Base-by-base conservation (phyloP, 768 basidiomycete species). In the Candolleomyces eurysporus region DNA sequence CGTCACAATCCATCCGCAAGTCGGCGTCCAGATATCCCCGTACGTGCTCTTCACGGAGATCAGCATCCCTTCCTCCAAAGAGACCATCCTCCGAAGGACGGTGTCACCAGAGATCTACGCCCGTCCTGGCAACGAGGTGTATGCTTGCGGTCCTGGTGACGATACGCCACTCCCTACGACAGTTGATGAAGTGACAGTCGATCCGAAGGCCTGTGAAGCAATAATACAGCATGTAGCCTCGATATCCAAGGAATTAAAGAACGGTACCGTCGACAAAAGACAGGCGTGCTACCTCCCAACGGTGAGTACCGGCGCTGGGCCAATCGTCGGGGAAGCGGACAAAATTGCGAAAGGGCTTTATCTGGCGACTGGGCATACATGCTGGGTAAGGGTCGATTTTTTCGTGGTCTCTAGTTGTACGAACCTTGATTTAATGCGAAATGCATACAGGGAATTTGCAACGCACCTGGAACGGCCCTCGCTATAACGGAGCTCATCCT, bases 31-130 rank as follows among this genome's bases (percentile, higher is more conserved):
- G 22, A 81, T 94, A 69, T 78, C 88, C 5, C 89, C 92, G 2
- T 91, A 93, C 68, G 89, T 90, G 42, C 79, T 94, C 57, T 96
- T 95, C 73, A 92, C 93, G 32, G 88, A 89, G 69, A 90, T 96
- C 65, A 64, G 63, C 21, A 62, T 73, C 6, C 70, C 64, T 16
- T 51, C 59, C 69, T 36, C 36, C 36, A 36, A 36, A 5, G 36
- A 57, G 50, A 49, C 19, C 32, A 60, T 52, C 43, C 62, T 46
- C 40, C 67, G 61, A 19, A 67, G 59, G 26, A 66, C 61, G 30
- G 68, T 73, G 11, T 79, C 79, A 4, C 88, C 89, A 9, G 89
- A 91, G 70, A 87, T 91, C 43, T 91, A 91, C 67, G 84, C 88
- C 3, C 85, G 89, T 0, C 87, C 88, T 36, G 80, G 83, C 49